These are phyloP conservation scores for Crucihimalaya himalaica DNA, from an alignment of 345 rosid species.

Conservation along the genomic window DNA sequence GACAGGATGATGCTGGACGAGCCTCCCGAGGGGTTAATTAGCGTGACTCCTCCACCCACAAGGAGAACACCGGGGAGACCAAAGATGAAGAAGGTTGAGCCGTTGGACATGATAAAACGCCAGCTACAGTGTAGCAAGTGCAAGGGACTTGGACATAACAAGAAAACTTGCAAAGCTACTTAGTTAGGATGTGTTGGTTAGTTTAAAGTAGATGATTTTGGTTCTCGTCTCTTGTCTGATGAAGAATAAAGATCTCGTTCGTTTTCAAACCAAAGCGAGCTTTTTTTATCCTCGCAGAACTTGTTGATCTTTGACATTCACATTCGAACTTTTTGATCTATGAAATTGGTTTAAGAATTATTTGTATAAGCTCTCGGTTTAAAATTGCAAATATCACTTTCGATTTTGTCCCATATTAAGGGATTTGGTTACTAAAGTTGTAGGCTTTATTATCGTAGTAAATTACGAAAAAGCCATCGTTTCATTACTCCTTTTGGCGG, in stretches of 20 bases:
- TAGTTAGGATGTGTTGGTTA: slow-evolving; percentile 39
- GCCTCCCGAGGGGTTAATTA: slow-evolving; percentile 42
- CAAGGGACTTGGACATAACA: slow-evolving; percentile 96
- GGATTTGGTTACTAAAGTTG: too few relatives aligned
- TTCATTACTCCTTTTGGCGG: slow-evolving; percentile 34
- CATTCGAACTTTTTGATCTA: slow-evolving; percentile 15
- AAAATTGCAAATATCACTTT: neutral
- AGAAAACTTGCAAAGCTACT: slow-evolving; percentile 78
- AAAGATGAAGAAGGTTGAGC: slow-evolving; percentile 66
- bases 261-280: slow-evolving; percentile 9
- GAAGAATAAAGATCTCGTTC: slow-evolving; percentile 24
- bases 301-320: slow-evolving; percentile 17
- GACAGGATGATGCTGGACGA: slow-evolving; percentile 57
- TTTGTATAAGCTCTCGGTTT: neutral
- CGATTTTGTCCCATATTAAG: neutral
- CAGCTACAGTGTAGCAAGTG: slow-evolving; percentile 97
- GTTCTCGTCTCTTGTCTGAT: slow-evolving; percentile 30
- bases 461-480: slow-evolving; percentile 27
- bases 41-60: slow-evolving; percentile 88
- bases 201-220: slow-evolving; percentile 34
- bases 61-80: slow-evolving; percentile 84
- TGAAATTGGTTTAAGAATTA: neutral
- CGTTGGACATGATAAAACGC: slow-evolving; percentile 65
- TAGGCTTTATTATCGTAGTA: neutral
- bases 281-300: neutral